Evolutionary conservation across 1,139 yeast genomes (phyloP).

Genomic region (Saccharomyces pastorianus): DNA sequence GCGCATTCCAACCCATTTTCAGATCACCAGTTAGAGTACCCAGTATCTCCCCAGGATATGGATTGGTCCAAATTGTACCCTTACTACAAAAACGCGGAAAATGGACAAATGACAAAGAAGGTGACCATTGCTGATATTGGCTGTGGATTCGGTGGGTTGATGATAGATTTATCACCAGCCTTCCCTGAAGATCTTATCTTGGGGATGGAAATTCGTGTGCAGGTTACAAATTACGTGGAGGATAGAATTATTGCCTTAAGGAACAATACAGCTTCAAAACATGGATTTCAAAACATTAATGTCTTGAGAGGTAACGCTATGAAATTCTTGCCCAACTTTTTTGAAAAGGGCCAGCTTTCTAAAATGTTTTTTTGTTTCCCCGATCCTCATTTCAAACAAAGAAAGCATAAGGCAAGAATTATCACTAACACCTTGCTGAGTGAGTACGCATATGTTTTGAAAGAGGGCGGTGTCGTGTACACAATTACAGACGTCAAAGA

Average conservation of each 20-base stretch:
- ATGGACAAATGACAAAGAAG: constrained; percentile 39
- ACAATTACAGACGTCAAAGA: constrained; percentile 96
- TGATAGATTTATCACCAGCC: constrained; percentile 69
- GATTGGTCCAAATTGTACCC: constrained; percentile 81
- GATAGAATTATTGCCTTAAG: constrained; percentile 88
- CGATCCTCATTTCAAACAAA: constrained; percentile 95
- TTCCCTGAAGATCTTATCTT: constrained; percentile 67
- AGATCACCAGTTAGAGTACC: constrained; percentile 88
- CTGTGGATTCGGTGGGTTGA: constrained; percentile 94
- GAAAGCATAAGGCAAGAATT: constrained; percentile 95
- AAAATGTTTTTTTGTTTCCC: constrained; percentile 98
- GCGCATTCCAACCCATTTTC: constrained; percentile 98
- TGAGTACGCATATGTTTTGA: constrained; percentile 86
- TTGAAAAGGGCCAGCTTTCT: constrained; percentile 66
- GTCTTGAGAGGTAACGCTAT: constrained; percentile 93
- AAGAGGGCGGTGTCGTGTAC: constrained; percentile 80
- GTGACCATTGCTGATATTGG: constrained; percentile 96
- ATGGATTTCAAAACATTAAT: constrained; percentile 67
- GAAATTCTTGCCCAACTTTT: constrained; percentile 94
- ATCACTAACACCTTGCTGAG: constrained; percentile 79
- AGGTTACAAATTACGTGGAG: constrained; percentile 93
- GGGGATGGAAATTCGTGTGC: constrained; percentile 97
- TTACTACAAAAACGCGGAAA: constrained; percentile 38
- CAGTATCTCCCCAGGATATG: constrained; percentile 72
- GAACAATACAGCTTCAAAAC: constrained; percentile 28